Evolutionary conservation across 192 early-diverging fungal genomes (phyloP), one percentile per base, ranked within the genome.

Genomic region (Thamnidium elegans): DNA sequence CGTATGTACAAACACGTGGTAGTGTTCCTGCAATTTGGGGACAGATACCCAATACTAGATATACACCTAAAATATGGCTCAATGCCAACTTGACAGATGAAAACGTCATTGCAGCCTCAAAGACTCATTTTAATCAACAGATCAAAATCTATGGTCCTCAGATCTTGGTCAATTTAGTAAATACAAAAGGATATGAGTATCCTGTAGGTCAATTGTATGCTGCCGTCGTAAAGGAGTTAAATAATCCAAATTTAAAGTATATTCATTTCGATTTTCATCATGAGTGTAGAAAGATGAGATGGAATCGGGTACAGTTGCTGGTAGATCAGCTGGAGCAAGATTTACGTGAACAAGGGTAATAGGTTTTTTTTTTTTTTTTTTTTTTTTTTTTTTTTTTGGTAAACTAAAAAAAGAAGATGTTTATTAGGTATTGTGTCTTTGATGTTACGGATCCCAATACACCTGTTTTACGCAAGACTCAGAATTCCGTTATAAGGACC

Each of bases 201-300:
- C 85, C 82, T 6, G 80, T 99, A 70, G 89, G 89, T 23, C 82
- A 86, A 20, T 85, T 88, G 3, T 99, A 91, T 78, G 78, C 79
- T 21, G 73, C 81, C 50, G 73, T 83, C 3, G 82, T 93, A 31
- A 69, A 75, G 20, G 68, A 77, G 46, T 58, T 84, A 50, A 81
- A 84, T 50, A 81, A 81, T 68, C 78, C 76, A 7, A 69, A 77
- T 13, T 8, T 83, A 15, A 79, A 76, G 62, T 93, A 97, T 67
- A 83, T 80, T 58, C 92, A 95, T 68, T 99, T 95, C 81, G 97
- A 99, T 77, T 99, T 99, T 74, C 97, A 99, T 77, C 77, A 91
- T 36, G 93, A 99, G 73, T 97, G 95, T 78, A 82, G 89, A 62
- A 94, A 95, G 58, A 93, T 98, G 91, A 86, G 83, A 58, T 99